These are phyloP conservation scores for Penicillium dipodomyicola DNA, from an alignment of 495 filamentous ascomycete genomes.

Conservation along the genomic window DNA sequence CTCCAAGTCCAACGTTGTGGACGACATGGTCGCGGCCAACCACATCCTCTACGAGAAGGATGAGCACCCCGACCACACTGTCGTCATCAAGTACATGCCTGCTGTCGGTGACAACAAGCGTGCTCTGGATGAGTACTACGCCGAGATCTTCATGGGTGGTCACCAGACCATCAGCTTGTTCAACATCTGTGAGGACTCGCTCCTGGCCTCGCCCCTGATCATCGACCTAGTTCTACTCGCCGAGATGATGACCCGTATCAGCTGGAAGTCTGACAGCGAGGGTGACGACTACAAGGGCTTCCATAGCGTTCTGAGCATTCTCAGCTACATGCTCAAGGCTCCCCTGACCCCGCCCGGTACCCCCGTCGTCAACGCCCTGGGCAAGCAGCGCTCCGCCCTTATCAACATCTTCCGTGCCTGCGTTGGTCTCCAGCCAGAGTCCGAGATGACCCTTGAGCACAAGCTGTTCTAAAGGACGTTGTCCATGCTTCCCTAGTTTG, in stretches of 20 bases:
- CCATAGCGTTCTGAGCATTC: slow-evolving; percentile 94
- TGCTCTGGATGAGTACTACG: slow-evolving; percentile 97
- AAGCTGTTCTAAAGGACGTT: slow-evolving; percentile 70
- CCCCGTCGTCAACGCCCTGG: slow-evolving; percentile 92
- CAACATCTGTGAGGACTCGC: slow-evolving; percentile 98
- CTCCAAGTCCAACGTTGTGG: slow-evolving; percentile 96
- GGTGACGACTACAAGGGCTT: slow-evolving; percentile 81
- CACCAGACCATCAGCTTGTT: slow-evolving; percentile 98
- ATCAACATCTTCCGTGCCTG: slow-evolving; percentile 99
- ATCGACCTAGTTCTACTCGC: slow-evolving; percentile 90
- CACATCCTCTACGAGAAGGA: slow-evolving; percentile 80
- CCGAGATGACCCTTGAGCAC: slow-evolving; percentile 99
- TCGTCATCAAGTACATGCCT: slow-evolving; percentile 98
- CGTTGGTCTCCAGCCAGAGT: slow-evolving; percentile 95
- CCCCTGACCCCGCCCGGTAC: slow-evolving; percentile 93
- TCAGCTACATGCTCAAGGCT: slow-evolving; percentile 99
- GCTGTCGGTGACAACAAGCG: slow-evolving; percentile 99
- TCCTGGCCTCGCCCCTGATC: slow-evolving; percentile 95
- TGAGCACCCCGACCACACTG: slow-evolving; percentile 85
- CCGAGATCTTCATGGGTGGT: slow-evolving; percentile 98
- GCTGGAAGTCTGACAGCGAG: slow-evolving; percentile 69
- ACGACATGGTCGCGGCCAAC: slow-evolving; percentile 99
- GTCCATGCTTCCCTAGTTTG: background rate
- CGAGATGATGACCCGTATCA: slow-evolving; percentile 98
- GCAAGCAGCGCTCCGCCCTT: slow-evolving; percentile 92